Conservation (phyloP, 1,284 basidiomycete species). For the Bjerkandera adusta region DNA sequence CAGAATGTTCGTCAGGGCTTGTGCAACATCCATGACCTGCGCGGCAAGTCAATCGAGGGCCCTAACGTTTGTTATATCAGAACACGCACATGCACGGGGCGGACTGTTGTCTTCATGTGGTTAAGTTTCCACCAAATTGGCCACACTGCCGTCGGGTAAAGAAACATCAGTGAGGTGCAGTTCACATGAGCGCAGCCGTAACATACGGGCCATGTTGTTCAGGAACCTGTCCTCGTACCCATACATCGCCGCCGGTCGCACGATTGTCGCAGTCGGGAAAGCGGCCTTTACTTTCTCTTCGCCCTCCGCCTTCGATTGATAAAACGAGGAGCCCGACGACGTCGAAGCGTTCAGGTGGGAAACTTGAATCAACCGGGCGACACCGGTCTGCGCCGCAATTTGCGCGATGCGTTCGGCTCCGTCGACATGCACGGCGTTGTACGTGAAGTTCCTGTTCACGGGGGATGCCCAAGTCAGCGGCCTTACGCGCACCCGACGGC, state of each 20-base stretch:
- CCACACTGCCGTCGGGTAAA: constrained; percentile 53
- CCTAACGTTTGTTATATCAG: not conserved
- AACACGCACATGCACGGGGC: constrained; percentile 84
- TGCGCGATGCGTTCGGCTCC: constrained; percentile 83
- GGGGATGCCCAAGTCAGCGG: not conserved
- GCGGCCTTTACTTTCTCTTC: constrained; percentile 85
- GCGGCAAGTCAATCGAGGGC: too few relatives aligned
- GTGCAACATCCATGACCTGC: constrained; percentile 90
- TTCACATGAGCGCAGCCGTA: not conserved
- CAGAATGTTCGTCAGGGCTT: constrained; percentile 84
- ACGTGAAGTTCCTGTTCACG: constrained; percentile 52
- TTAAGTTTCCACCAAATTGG: constrained; percentile 97
- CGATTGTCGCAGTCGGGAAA: constrained; percentile 89
- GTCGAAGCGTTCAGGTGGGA: constrained; percentile 93
- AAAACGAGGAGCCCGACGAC: constrained; percentile 81
- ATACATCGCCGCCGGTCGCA: constrained; percentile 85
- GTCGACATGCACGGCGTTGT: constrained; percentile 78
- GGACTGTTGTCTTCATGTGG: constrained; percentile 80
- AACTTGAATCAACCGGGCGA: constrained; percentile 89
- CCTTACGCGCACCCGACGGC: not conserved
- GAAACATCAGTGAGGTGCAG: not conserved
- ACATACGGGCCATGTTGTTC: constrained; percentile 89
- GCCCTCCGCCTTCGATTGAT: constrained; percentile 88
- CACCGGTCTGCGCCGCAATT: constrained; percentile 75
- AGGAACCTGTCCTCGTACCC: constrained; percentile 95